A percentile compares a stretch with the other conserved stretches of the same genome.
phyloP scores from a whole-genome alignment of 257 asterid species.

The Fraxinus anomala region DNA sequence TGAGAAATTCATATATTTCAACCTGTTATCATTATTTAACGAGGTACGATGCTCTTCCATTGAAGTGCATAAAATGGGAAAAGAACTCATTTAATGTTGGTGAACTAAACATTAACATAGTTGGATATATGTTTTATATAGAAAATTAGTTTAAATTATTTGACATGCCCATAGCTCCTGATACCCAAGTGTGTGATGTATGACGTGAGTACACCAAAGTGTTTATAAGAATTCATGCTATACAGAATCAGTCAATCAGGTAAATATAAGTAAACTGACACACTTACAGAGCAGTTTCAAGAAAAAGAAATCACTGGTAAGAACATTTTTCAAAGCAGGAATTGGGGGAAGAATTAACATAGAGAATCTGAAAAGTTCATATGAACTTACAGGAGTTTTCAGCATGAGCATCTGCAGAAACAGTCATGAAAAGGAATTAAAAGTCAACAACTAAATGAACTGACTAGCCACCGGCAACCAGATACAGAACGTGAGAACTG shows the following conservation, averaged over 20 bases:
- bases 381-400: constrained; percentile 69
- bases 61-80: constrained; percentile 25
- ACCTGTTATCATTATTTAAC: not conserved
- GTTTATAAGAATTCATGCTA: not conserved
- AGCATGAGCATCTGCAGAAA: constrained; percentile 62
- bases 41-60: constrained; percentile 10
- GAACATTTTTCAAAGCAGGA: constrained; percentile 11
- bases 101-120: constrained; percentile 14
- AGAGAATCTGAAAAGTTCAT: constrained; percentile 22
- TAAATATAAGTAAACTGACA: not conserved
- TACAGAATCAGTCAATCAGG: not conserved
- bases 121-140: not conserved
- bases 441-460: constrained; percentile 22
- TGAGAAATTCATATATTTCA: not conserved
- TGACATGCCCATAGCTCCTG: constrained; percentile 1
- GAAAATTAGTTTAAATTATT: not conserved
- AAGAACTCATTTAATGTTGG: constrained; percentile 7
- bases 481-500: constrained; percentile 12
- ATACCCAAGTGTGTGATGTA: constrained; percentile 7
- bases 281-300: not conserved
- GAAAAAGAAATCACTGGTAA: not conserved
- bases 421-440: constrained; percentile 22
- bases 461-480: not conserved
- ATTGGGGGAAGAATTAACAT: constrained; percentile 19
- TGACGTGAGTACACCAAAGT: not conserved